Evolutionary conservation across 2,329 filamentous ascomycete species (phyloP).

Genomic region (Aureobasidium pullulans): DNA sequence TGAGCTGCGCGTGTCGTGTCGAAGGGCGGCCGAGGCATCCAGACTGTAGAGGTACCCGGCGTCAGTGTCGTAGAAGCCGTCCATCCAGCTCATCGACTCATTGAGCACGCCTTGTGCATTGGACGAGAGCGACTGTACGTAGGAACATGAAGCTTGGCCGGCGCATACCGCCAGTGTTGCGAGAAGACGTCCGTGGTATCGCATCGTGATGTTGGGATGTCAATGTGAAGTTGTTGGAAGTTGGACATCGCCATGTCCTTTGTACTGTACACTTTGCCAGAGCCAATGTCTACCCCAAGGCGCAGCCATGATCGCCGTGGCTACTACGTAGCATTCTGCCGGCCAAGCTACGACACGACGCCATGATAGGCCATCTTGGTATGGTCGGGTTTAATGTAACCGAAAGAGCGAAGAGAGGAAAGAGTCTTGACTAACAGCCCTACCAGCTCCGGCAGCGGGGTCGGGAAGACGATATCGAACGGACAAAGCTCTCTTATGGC

Average conservation of each 20-base stretch:
- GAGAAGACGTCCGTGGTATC: not conserved
- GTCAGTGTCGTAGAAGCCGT: conserved; percentile 46
- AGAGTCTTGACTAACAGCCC: not conserved
- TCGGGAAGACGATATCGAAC: not conserved
- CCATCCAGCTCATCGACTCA: conserved; percentile 50
- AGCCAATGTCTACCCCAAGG: not conserved
- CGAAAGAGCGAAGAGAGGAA: not conserved
- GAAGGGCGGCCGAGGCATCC: conserved; percentile 37
- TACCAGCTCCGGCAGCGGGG: not conserved
- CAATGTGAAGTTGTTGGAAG: not conserved
- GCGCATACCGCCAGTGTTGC: not conserved
- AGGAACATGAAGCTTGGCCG: not conserved
- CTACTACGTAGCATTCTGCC: not conserved
- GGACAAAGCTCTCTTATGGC: too few relatives aligned
- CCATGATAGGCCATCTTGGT: conserved; percentile 2
- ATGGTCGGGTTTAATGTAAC: not conserved
- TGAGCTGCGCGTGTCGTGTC: conserved; percentile 51
- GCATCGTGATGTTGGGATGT: not conserved
- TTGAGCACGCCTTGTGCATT: conserved; percentile 26
- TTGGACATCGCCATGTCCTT: not conserved
- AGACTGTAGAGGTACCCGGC: conserved; percentile 49
- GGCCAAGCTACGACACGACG: not conserved
- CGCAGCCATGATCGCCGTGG: not conserved
- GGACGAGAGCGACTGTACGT: not conserved
- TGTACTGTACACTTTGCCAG: not conserved